Conservation (phyloP, 345 rosid species). For the Eucalyptus cloeziana region DNA sequence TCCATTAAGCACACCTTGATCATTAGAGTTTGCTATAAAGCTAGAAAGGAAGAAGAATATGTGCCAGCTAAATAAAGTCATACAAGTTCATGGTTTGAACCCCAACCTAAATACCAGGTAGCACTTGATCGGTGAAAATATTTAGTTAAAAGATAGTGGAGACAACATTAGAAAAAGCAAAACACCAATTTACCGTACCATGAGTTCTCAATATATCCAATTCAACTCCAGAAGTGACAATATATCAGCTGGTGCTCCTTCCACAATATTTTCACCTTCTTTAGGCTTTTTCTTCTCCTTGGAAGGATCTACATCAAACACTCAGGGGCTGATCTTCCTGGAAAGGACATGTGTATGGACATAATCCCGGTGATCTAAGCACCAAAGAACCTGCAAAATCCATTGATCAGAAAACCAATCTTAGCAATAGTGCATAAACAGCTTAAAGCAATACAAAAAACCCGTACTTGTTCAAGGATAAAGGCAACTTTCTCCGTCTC, state of each 20-base stretch:
- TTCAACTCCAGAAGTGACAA: slow-evolving; percentile 68
- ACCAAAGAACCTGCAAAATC: slow-evolving; percentile 42
- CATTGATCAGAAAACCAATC: no score
- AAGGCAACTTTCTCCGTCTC: no score
- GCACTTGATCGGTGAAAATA: background rate
- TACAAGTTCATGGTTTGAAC: background rate
- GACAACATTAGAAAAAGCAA: background rate
- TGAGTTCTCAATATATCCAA: slow-evolving; percentile 45
- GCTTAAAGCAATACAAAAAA: no score
- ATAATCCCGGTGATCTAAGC: slow-evolving; percentile 38
- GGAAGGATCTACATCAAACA: slow-evolving; percentile 57
- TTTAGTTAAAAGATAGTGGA: background rate
- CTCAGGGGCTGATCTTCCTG: slow-evolving; percentile 78
- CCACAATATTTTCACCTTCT: slow-evolving; percentile 70
- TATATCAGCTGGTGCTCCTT: slow-evolving; percentile 86
- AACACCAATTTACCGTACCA: slow-evolving; percentile 39
- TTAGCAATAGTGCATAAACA: no score
- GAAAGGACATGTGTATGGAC: slow-evolving; percentile 84
- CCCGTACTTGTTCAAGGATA: no score
- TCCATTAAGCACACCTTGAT: background rate
- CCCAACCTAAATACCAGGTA: background rate
- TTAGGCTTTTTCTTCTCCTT: slow-evolving; percentile 87
- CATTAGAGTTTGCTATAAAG: background rate
- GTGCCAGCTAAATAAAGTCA: background rate
- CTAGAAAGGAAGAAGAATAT: background rate